Evolutionary conservation across 1,284 basidiomycete genomes (phyloP).

Genomic region (Irpex lacteus): DNA sequence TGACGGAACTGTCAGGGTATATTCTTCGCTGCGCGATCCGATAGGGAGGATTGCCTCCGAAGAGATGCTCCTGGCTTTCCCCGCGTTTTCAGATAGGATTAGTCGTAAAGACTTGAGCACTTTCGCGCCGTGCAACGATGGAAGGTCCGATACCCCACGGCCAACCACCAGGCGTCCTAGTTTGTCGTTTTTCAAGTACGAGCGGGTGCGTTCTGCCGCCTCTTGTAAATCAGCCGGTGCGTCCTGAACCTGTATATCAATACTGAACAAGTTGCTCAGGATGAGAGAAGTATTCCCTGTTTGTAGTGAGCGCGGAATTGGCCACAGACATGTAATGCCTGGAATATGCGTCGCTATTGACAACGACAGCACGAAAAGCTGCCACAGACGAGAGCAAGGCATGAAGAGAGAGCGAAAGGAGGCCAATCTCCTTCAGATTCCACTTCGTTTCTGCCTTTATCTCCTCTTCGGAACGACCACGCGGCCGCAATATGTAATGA

Average conservation of each 20-base stretch:
- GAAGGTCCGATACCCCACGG: conserved; percentile 39
- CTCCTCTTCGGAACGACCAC: neutral
- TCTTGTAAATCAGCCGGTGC: conserved; percentile 40
- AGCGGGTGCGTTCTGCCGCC: conserved; percentile 40
- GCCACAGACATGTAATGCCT: conserved; percentile 44
- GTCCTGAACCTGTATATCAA: conserved; percentile 31
- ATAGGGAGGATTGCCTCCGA: conserved; percentile 51
- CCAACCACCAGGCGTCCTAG: conserved; percentile 45
- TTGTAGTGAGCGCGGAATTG: conserved; percentile 50
- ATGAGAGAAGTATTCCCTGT: conserved; percentile 49
- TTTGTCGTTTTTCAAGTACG: conserved; percentile 38
- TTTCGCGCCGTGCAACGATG: conserved; percentile 27
- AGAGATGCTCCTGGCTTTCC: conserved; percentile 36
- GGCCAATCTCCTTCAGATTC: neutral
- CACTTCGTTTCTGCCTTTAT: neutral
- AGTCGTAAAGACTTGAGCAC: conserved; percentile 34
- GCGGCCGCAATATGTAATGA: neutral
- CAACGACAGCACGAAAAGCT: neutral
- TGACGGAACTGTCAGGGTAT: conserved; percentile 57
- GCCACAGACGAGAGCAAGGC: neutral
- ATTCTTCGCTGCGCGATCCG: conserved; percentile 59
- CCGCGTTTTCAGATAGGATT: conserved; percentile 32
- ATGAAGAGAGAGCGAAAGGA: neutral
- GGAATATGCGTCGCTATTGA: neutral
- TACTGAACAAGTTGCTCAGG: conserved; percentile 44